Evolutionary conservation across 2,329 filamentous ascomycete species (phyloP), one percentile per base, ranked within the genome.

Genomic region (Aspergillus tubingensis): DNA sequence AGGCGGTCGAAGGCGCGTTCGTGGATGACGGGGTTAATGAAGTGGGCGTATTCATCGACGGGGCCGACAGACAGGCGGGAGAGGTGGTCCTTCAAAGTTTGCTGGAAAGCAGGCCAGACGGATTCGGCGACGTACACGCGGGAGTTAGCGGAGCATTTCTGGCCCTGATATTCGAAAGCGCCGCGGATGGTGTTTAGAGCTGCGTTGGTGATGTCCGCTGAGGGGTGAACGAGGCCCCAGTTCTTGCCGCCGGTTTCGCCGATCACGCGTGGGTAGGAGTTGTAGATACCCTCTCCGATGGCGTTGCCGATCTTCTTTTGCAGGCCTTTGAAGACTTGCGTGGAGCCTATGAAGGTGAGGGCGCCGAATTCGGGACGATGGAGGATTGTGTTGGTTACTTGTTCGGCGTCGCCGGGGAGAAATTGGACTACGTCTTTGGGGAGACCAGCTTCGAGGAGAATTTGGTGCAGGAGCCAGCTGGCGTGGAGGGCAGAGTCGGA

Each of bases 221-320:
- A 88, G 38, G 82, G 79, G 80, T 96, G 91, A 21, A 96, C 77
- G 54, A 96, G 77, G 76, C 95, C 91, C 83, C 92, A 96, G 82
- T 96, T 96, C 85, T 96, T 96, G 74, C 92, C 92, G 61, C 91
- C 91, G 19, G 92, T 96, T 83, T 96, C 92, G 62, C 91, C 92
- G 4, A 96, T 91, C 65, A 96, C 90, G 67, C 92, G 88, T 48
- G 92, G 92, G 78, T 96, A 97, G 67, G 89, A 87, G 63, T 83
- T 83, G 80, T 96, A 97, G 59, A 86, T 89, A 61, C 90, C 91
- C 70, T 92, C 87, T 5, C 90, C 90, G 19, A 96, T 88, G 47
- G 90, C 91, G 64, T 85, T 82, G 10, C 91, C 91, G 70, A 97
- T 96, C 74, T 91, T 86, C 21, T 91, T 91, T 74, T 95, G 96